phyloP scores from a whole-genome alignment of 2,329 filamentous ascomycete genomes.

The Aspergillus pseudonomiae region DNA sequence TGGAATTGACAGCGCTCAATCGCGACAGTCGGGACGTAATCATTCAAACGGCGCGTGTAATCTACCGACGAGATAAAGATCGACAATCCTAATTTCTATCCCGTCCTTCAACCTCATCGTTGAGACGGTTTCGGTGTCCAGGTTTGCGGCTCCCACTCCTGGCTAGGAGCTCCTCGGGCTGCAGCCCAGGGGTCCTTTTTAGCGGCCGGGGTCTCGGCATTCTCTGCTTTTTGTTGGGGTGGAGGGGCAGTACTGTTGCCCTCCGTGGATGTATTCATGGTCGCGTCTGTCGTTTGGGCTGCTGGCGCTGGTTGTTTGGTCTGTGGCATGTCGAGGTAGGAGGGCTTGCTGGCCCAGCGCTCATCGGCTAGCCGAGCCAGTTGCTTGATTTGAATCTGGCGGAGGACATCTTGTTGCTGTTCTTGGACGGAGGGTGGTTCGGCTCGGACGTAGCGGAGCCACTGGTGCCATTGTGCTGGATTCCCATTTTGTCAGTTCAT shows the following conservation, averaged over 20 bases:
- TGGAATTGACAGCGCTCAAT: background rate
- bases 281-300: slow-evolving; percentile 47
- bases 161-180: slow-evolving; percentile 58
- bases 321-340: slow-evolving; percentile 60
- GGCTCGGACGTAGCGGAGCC: slow-evolving; percentile 64
- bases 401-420: slow-evolving; percentile 59
- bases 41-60: background rate
- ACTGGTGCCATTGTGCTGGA: slow-evolving; percentile 68
- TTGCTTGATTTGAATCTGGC: slow-evolving; percentile 61
- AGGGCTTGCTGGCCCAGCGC: slow-evolving; percentile 63
- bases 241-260: background rate
- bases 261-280: slow-evolving; percentile 34
- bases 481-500: slow-evolving; percentile 20
- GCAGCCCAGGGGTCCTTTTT: slow-evolving; percentile 61
- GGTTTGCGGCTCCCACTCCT: slow-evolving; percentile 68
- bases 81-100: background rate
- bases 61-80: background rate
- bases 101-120: slow-evolving; percentile 29
- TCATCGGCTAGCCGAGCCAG: slow-evolving; percentile 63
- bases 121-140: slow-evolving; percentile 59
- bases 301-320: slow-evolving; percentile 52
- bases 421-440: slow-evolving; percentile 61
- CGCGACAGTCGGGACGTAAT: background rate
- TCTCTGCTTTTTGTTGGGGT: slow-evolving; percentile 14
- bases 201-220: slow-evolving; percentile 26